phyloP scores from a whole-genome alignment of 176 grass and related monocot genomes.

The Avena insularis region DNA sequence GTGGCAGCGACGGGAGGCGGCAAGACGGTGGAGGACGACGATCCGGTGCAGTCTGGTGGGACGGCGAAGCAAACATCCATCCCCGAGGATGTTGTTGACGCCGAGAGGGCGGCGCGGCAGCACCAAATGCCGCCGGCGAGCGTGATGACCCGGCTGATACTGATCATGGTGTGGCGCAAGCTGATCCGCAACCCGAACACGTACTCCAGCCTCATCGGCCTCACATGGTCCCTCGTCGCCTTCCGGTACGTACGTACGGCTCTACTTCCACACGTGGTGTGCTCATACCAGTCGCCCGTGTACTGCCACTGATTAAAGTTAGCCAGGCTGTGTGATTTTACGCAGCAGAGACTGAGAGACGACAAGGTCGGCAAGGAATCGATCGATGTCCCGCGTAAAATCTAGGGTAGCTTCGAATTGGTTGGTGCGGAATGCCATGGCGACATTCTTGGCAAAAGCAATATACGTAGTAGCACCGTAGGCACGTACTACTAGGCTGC shows the following conservation, averaged over 20 bases:
- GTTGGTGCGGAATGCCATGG: background rate
- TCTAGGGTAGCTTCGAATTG: background rate
- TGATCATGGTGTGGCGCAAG: constrained; percentile 99
- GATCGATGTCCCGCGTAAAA: constrained; percentile 15
- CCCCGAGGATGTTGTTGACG: background rate
- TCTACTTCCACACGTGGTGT: constrained; percentile 39
- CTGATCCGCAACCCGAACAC: constrained; percentile 97
- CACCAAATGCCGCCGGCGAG: constrained; percentile 86
- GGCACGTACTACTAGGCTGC: background rate
- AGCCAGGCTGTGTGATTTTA: background rate
- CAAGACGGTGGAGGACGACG: constrained; percentile 41
- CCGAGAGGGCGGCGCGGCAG: constrained; percentile 11
- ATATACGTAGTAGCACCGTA: background rate
- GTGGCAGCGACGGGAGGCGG: constrained; percentile 11
- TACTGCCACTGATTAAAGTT: background rate
- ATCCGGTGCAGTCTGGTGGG: constrained; percentile 16
- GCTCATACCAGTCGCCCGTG: background rate
- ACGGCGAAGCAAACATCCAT: constrained; percentile 60
- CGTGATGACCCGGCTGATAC: constrained; percentile 82
- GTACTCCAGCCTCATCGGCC: constrained; percentile 73
- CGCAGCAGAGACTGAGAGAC: constrained; percentile 17
- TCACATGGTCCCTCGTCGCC: constrained; percentile 43
- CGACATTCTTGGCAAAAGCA: constrained; percentile 13
- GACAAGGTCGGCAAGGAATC: constrained; percentile 11
- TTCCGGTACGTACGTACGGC: constrained; percentile 53